phyloP scores from a whole-genome alignment of 2,329 filamentous ascomycete genomes.

The Mollisia scopiformis region DNA sequence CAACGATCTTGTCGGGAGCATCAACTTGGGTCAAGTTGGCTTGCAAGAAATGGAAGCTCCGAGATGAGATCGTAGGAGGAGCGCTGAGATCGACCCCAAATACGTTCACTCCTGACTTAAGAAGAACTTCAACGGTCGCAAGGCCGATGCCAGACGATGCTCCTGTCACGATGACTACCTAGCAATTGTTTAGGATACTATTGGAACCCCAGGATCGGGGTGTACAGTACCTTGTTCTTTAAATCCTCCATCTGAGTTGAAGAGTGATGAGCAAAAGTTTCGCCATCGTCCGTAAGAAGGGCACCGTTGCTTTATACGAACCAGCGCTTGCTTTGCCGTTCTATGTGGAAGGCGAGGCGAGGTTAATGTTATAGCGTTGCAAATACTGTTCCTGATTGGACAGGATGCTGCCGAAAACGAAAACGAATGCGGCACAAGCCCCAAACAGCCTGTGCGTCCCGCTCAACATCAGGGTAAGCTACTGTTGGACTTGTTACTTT shows the following conservation, averaged over 20 bases:
- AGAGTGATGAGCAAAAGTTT: background rate
- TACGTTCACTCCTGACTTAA: slow-evolving; percentile 36
- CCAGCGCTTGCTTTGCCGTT: too few species aligned
- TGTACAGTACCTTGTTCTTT: background rate
- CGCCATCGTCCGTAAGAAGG: background rate
- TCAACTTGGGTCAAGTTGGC: slow-evolving; percentile 36
- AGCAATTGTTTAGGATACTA: background rate
- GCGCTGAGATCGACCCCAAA: slow-evolving; percentile 35
- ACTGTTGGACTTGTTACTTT: too few species aligned
- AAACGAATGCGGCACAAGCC: too few species aligned
- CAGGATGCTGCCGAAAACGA: too few species aligned
- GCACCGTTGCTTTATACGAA: too few species aligned
- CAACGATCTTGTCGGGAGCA: slow-evolving; percentile 39
- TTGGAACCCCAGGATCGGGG: background rate
- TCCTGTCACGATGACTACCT: background rate
- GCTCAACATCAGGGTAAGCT: too few species aligned
- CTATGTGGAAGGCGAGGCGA: too few species aligned
- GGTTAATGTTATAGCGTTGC: too few species aligned
- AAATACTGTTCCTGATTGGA: too few species aligned
- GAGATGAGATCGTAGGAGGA: slow-evolving; percentile 36
- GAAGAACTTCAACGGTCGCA: slow-evolving; percentile 37
- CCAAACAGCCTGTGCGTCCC: too few species aligned
- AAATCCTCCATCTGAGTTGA: background rate
- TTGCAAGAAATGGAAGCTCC: slow-evolving; percentile 38
- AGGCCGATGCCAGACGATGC: slow-evolving; percentile 34